These are phyloP conservation scores for Populus pruinosa DNA, from an alignment of 345 rosid species.

Conservation along the genomic window DNA sequence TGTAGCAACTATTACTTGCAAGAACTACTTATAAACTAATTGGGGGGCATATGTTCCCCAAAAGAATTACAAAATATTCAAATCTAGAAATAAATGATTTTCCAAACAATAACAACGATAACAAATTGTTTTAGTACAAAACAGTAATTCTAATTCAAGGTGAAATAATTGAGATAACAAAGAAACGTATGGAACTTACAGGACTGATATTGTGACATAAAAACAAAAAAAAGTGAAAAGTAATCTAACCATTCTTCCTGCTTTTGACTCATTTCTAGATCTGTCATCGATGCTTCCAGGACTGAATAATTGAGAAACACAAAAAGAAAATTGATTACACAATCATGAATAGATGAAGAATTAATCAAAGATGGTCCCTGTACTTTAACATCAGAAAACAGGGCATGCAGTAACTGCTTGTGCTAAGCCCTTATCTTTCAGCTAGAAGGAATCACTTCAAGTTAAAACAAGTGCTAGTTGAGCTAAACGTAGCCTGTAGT, in stretches of 20 bases:
- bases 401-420: slow-evolving; percentile 35
- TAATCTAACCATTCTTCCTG: slow-evolving; percentile 47
- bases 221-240: slow-evolving; percentile 5
- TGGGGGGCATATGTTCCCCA: not conserved
- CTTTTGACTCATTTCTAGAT: slow-evolving; percentile 35
- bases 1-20: not conserved
- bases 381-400: slow-evolving; percentile 26
- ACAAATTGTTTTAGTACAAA: not conserved
- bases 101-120: not conserved
- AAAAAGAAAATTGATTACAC: slow-evolving; percentile 9
- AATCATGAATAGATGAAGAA: not conserved
- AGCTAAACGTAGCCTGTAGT: slow-evolving; percentile 30
- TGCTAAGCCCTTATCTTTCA: slow-evolving; percentile 36
- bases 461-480: slow-evolving; percentile 35
- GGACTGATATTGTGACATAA: slow-evolving; percentile 1
- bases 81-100: not conserved
- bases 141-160: not conserved
- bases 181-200: not conserved
- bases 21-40: not conserved
- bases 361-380: slow-evolving; percentile 18
- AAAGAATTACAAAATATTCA: not conserved
- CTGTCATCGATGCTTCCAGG: slow-evolving; percentile 43
- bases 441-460: slow-evolving; percentile 23
- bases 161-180: not conserved
- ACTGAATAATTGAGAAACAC: slow-evolving; percentile 38